Conservation (phyloP, 75 land plant genomes). For the Cryptomeria japonica region DNA sequence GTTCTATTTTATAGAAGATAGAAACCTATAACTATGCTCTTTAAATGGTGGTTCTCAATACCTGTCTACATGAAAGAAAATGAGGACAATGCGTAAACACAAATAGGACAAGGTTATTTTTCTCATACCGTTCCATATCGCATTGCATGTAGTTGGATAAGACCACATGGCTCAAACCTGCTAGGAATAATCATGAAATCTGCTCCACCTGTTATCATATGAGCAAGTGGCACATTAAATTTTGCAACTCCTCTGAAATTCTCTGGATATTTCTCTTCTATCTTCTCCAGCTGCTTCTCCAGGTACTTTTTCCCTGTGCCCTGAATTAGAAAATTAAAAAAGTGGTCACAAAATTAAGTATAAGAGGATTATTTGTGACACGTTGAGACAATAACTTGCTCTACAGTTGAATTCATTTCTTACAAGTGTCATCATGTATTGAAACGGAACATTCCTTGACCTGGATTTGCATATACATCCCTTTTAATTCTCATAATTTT, state of each 20-base stretch:
- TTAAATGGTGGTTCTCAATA: neutral
- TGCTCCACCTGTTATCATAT: slow-evolving; percentile 79
- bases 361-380: neutral
- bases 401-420: neutral
- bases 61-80: neutral
- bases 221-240: slow-evolving; percentile 81
- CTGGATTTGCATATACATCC: neutral
- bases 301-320: slow-evolving; percentile 90
- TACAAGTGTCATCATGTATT: neutral
- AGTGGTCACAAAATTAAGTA: neutral
- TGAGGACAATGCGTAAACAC: neutral
- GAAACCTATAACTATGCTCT: neutral
- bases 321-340: slow-evolving; percentile 28
- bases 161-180: slow-evolving; percentile 95
- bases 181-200: slow-evolving; percentile 79
- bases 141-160: slow-evolving; percentile 94
- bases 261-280: slow-evolving; percentile 66
- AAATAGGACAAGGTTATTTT: neutral
- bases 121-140: slow-evolving; percentile 84
- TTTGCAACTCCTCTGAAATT: slow-evolving; percentile 78
- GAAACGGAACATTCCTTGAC: neutral
- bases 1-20: neutral
- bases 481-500: neutral
- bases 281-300: slow-evolving; percentile 72
- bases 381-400: neutral